Evolutionary conservation across 2,329 filamentous ascomycete genomes (phyloP).

Genomic region (Ramichloridium luteum): DNA sequence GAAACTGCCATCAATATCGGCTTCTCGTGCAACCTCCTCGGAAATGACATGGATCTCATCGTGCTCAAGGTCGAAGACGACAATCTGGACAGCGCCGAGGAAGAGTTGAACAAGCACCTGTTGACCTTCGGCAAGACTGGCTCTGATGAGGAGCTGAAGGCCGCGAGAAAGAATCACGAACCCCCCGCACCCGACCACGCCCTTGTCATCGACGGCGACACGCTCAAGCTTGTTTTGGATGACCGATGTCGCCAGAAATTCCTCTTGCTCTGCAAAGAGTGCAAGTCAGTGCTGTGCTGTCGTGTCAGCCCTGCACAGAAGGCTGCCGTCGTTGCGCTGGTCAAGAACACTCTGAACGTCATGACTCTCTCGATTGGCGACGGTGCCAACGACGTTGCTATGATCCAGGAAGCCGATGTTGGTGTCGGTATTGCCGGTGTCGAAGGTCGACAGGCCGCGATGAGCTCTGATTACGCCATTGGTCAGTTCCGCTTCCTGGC

Average conservation of each 20-base stretch:
- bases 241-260: constrained; percentile 83
- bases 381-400: constrained; percentile 90
- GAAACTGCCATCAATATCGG: constrained; percentile 99
- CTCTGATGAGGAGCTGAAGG: constrained; percentile 69
- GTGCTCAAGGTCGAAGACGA: constrained; percentile 77
- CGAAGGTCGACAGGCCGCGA: constrained; percentile 82
- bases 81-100: constrained; percentile 49
- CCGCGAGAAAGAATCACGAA: constrained; percentile 71
- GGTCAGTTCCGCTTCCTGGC: constrained; percentile 86
- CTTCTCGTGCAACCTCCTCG: constrained; percentile 93
- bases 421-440: constrained; percentile 90
- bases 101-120: constrained; percentile 63
- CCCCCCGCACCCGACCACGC: constrained; percentile 81
- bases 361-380: constrained; percentile 92
- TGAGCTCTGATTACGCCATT: constrained; percentile 94
- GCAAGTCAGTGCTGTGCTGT: constrained; percentile 91
- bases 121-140: constrained; percentile 66
- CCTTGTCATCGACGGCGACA: constrained; percentile 88
- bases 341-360: constrained; percentile 87
- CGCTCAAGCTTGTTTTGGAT: constrained; percentile 74
- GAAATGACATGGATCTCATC: constrained; percentile 96
- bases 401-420: constrained; percentile 97
- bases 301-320: constrained; percentile 95
- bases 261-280: constrained; percentile 88
- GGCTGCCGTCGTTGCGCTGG: constrained; percentile 90